Base-by-base conservation (phyloP, 768 basidiomycete species). In the Pisolithus microcarpus region DNA sequence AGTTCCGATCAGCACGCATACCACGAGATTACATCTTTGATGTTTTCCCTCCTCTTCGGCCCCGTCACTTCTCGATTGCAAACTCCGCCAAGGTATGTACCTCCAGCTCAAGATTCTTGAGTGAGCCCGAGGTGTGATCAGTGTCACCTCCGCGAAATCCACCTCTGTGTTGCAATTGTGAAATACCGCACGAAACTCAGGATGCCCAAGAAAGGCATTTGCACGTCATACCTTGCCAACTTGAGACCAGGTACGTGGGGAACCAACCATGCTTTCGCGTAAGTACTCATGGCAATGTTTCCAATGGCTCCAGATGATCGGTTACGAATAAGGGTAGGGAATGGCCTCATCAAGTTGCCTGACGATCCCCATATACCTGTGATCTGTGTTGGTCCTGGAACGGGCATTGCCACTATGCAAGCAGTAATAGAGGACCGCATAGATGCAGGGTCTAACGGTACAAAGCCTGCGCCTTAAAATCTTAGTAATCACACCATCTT, bases 331-430 rank as follows among this genome's bases (percentile, higher is more conserved):
- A 80, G 80, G 1, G 71, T 92, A 24, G 75, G 78, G 56, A 77
- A 75, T 49, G 87, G 88, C 0, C 61, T 85, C 19, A 73, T 90
- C 46, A 70, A 62, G n/a, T 71, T 88, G 1, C 87, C 87, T 0
- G 56, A 65, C 0, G 63, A 72, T 49, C 62, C 69, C 18, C 49
- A 50, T n/a, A 58, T 26, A n/a, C n/a, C n/a, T n/a, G n/a, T n/a
- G n/a, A n/a, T n/a, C n/a, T n/a, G n/a, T n/a, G n/a, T n/a, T n/a
- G 94, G 94, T 0, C 96, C 96, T 13, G 96, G 95, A 0, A 98
- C 95, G 0, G 96, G 96, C 11, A 72, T 98, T 6, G 94, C 94
- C 0, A 94, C 96, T 0, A 88, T 96, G 81, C 74, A 92, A 46
- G 81, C 93, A 0, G 75, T 96, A 39, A 78, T 94, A 30, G 82